Evolutionary conservation across 2,329 filamentous ascomycete species (phyloP), one percentile per base, ranked within the genome.

Genomic region (Claviceps sp.): DNA sequence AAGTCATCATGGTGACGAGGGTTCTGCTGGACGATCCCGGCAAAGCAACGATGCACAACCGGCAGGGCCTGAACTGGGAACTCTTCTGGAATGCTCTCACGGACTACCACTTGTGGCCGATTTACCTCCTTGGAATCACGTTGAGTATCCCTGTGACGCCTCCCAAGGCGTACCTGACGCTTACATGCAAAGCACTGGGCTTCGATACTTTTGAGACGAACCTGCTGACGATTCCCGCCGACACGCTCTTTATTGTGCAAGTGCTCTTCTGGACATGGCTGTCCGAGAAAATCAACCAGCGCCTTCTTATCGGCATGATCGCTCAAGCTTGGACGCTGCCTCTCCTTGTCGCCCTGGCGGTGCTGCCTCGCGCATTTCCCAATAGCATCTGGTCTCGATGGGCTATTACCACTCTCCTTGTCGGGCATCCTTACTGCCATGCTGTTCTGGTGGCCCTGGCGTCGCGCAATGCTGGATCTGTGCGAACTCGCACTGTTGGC

Each of bases 1-100:
- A 78, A 53, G 64, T 66, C 39, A 81, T 81, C 50, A 70, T 81
- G 17, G 77, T 81, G n/a, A 82, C 81, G 53, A 70, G 81, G 0
- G 61, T 71, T 2, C 59, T 70, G 11, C 73, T 79, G 2, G 79
- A 83, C 46, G 79, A 81, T 52, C 78, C 77, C 0, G 70, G 69
- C 17, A 78, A 63, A 47, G 57, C 57, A 40, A 71, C 73, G 48
- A 80, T 82, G 74, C 75, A 80, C 59, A 81, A 80, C 53, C 72
- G 77, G 5, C 70, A 80, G 59, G 72, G 72, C 0, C 67, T 81
- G n/a, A 74, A 72, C 0, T 64, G 67, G 2, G 65, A 63, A 8
- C 65, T 71, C 2, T 68, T 80, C 1, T 76, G 73, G 70, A 60
- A 72, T 16, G 69, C 72, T 4, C 59, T 79, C 6, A 67, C 64